phyloP scores from a whole-genome alignment of 1,284 basidiomycete genomes.

The Xanthoconium separans region DNA sequence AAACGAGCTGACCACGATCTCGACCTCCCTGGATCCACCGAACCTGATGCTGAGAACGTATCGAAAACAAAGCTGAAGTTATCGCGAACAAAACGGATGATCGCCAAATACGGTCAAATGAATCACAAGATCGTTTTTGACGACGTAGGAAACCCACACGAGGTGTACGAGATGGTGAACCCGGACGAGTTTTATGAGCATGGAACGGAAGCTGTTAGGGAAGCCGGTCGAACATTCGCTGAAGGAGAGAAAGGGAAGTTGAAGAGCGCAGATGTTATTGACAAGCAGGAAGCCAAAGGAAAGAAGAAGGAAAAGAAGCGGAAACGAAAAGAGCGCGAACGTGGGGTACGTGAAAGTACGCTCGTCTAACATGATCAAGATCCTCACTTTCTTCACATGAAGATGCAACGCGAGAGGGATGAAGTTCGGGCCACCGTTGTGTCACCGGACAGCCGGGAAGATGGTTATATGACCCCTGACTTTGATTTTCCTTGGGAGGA shows the following conservation, averaged over 20 bases:
- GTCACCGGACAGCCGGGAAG: conserved; percentile 48
- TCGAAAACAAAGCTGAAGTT: conserved; percentile 63
- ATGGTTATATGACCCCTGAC: conserved; percentile 73
- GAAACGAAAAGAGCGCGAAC: conserved; percentile 80
- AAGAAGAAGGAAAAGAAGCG: conserved; percentile 89
- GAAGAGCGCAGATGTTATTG: conserved; percentile 68
- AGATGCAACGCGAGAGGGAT: conserved; percentile 23
- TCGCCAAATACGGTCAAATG: conserved; percentile 61
- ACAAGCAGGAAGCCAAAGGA: conserved; percentile 83
- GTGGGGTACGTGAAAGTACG: conserved; percentile 40
- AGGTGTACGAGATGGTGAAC: conserved; percentile 78
- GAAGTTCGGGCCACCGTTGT: conserved; percentile 33
- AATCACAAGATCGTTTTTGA: conserved; percentile 82
- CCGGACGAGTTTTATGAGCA: conserved; percentile 66
- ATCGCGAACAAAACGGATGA: conserved; percentile 76
- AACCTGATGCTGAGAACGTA: conserved; percentile 46
- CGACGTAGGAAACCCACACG: conserved; percentile 77
- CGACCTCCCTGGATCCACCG: conserved; percentile 49
- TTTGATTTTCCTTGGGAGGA: conserved; percentile 55
- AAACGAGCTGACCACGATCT: conserved; percentile 89
- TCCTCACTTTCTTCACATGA: conserved; percentile 12
- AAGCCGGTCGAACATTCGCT: conserved; percentile 69
- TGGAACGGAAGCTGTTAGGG: conserved; percentile 61
- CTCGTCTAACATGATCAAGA: background rate
- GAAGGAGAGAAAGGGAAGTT: conserved; percentile 72